These are phyloP conservation scores for Ceratocystis papillata DNA, from an alignment of 2,329 filamentous ascomycete genomes.

Conservation along the genomic window DNA sequence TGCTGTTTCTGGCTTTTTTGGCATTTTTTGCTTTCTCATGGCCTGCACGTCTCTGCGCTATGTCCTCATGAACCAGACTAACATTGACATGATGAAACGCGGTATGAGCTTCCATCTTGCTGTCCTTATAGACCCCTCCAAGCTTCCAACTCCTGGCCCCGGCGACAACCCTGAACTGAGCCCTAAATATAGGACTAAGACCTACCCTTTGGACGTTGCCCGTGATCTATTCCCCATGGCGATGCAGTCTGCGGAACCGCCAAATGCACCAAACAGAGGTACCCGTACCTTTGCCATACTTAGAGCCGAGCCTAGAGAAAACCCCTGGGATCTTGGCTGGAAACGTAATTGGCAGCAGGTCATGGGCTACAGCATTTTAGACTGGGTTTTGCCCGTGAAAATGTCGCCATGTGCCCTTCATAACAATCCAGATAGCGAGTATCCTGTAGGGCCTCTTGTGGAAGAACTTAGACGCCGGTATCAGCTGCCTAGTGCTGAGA, in stretches of 20 bases:
- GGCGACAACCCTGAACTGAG: conserved; percentile 25
- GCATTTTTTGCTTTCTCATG: conserved; percentile 73
- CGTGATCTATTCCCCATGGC: conserved; percentile 22
- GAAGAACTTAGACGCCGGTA: conserved; percentile 42
- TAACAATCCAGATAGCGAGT: conserved; percentile 54
- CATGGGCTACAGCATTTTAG: conserved; percentile 59
- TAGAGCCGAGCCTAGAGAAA: conserved; percentile 60
- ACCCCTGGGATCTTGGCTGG: conserved; percentile 70
- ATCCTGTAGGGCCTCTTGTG: conserved; percentile 53
- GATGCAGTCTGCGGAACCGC: conserved; percentile 39
- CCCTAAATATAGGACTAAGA: conserved; percentile 41
- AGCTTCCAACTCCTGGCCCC: conserved; percentile 42
- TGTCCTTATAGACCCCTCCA: conserved; percentile 38
- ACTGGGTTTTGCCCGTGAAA: conserved; percentile 73
- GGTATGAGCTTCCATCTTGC: conserved; percentile 61
- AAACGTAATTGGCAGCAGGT: conserved; percentile 64
- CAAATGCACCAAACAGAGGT: conserved; percentile 39
- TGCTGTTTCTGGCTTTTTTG: conserved; percentile 59
- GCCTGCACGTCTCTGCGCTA: conserved; percentile 59
- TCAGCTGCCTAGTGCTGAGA: conserved; percentile 27
- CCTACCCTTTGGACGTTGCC: conserved; percentile 42
- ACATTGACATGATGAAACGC: conserved; percentile 64
- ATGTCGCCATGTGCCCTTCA: conserved; percentile 65
- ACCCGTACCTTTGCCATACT: conserved; percentile 68
- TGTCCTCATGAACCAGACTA: conserved; percentile 64